Evolutionary conservation across 2,329 filamentous ascomycete genomes (phyloP), one percentile per base, ranked within the genome.

Genomic region (Aplosporella prunicola): DNA sequence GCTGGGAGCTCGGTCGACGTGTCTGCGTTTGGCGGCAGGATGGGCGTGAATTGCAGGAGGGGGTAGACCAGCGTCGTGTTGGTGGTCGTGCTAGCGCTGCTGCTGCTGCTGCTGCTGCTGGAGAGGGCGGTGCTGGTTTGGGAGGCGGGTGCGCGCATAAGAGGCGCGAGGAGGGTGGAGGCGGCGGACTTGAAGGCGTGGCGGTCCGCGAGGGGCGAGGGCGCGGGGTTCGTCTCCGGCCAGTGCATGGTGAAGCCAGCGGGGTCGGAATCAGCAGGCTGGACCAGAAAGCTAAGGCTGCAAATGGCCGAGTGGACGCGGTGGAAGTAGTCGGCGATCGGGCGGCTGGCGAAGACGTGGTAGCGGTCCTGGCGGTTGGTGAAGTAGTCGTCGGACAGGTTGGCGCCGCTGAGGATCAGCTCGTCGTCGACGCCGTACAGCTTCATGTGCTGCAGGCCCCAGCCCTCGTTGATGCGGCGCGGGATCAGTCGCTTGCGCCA

Each of bases 361-460:
- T 98, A 98, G 35, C 91, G 73, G 57, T 98, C 91, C 51, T 96
- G 82, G 9, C 91, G 79, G 50, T 96, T 91, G 25, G 87, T 94
- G 52, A 98, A 98, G 61, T 98, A 98, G 54, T 98, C 89, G 28
- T 72, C 76, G 0, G 86, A 94, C 5, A 98, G 66, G 49, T 98
- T 98, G 11, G 91, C 91, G 6, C 76, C 76, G 20, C 51, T 13
- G 14, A 98, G 76, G 46, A 98, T 89, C 41, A 98, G 82, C 58
- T 94, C 87, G 52, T 98, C 87, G 51, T 98, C 91, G 15, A 94
- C 68, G 0, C 91, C 91, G 50, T 98, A 98, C 0, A 98, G 69
- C 69, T 98, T 98, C 89, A 98, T 98, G 56, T 98, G 91, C 57
- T 98, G 91, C 43, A 98, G 63, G 1, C 91, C 91, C 91, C 91